These are phyloP conservation scores for Diutina pseudorugosa DNA, from an alignment of 1,139 yeast species.

Conservation along the genomic window DNA sequence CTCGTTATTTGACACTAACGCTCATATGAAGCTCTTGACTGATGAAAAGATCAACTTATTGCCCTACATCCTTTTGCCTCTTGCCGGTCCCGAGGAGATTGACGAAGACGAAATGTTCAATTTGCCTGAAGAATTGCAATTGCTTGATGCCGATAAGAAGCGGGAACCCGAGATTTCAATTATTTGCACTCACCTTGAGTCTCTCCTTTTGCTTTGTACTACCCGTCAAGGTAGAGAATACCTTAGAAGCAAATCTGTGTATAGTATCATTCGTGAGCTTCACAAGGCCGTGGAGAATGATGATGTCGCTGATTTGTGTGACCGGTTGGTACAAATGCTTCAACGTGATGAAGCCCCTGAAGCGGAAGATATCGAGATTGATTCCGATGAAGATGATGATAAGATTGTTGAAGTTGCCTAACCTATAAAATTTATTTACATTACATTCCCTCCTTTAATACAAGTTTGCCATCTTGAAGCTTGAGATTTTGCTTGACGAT, in stretches of 20 bases:
- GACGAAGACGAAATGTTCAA: slow-evolving; percentile 77
- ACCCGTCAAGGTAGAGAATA: slow-evolving; percentile 61
- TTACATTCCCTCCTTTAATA: slow-evolving; percentile 31
- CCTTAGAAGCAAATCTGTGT: slow-evolving; percentile 67
- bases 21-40: slow-evolving; percentile 47
- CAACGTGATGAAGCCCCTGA: slow-evolving; percentile 76
- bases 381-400: slow-evolving; percentile 24
- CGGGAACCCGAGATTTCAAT: slow-evolving; percentile 65
- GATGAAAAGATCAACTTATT: slow-evolving; percentile 61
- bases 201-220: slow-evolving; percentile 65
- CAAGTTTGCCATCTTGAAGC: slow-evolving; percentile 55
- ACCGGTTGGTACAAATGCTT: slow-evolving; percentile 69
- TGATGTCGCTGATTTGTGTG: slow-evolving; percentile 55
- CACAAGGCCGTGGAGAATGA: slow-evolving; percentile 59
- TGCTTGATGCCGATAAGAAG: slow-evolving; percentile 61
- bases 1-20: slow-evolving; percentile 66
- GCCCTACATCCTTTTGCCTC: slow-evolving; percentile 73
- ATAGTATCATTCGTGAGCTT: slow-evolving; percentile 73
- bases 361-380: slow-evolving; percentile 13
- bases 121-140: slow-evolving; percentile 81
- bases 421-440: neutral
- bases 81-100: slow-evolving; percentile 73
- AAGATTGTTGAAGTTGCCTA: slow-evolving; percentile 42
- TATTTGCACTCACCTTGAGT: slow-evolving; percentile 62
- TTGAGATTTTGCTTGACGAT: slow-evolving; percentile 60